Conservation (phyloP, 2,329 filamentous ascomycete genomes). For the Venturia carpophila region DNA sequence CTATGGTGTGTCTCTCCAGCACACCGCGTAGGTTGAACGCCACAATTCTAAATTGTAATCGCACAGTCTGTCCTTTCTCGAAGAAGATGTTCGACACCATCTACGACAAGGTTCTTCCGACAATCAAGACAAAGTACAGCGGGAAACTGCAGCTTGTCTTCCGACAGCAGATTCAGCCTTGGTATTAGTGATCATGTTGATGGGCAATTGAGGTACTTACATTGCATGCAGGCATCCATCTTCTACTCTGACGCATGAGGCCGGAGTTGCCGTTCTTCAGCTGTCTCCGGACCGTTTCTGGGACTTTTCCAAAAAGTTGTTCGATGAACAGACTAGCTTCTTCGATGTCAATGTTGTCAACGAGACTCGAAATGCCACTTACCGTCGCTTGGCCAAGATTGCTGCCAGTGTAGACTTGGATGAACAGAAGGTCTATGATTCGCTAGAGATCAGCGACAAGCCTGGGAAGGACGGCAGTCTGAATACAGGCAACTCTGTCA, state of each 20-base stretch:
- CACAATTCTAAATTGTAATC: not conserved
- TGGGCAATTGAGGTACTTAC: not conserved
- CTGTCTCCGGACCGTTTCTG: constrained; percentile 68
- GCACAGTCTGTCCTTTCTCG: constrained; percentile 64
- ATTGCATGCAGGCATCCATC: not conserved
- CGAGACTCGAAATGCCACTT: constrained; percentile 78
- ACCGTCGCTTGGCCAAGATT: constrained; percentile 68
- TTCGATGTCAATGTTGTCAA: constrained; percentile 81
- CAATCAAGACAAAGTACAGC: constrained; percentile 53
- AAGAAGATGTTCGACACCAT: constrained; percentile 72
- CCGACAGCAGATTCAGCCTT: constrained; percentile 87
- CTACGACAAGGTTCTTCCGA: constrained; percentile 55
- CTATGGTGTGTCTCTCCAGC: constrained; percentile 2
- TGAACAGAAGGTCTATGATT: constrained; percentile 58
- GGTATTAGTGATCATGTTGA: constrained; percentile 68
- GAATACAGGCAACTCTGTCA: constrained; percentile 63
- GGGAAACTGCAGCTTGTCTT: constrained; percentile 67
- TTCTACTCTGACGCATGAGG: constrained; percentile 60
- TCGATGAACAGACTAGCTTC: constrained; percentile 62
- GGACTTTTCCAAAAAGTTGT: constrained; percentile 64
- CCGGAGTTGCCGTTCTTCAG: constrained; percentile 69
- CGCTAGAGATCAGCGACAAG: constrained; percentile 63
- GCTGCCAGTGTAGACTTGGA: constrained; percentile 61
- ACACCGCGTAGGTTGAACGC: not conserved
- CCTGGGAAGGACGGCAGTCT: constrained; percentile 57